phyloP scores from a whole-genome alignment of 352 stramenopile genomes.

The Phytophthora nicotianae region DNA sequence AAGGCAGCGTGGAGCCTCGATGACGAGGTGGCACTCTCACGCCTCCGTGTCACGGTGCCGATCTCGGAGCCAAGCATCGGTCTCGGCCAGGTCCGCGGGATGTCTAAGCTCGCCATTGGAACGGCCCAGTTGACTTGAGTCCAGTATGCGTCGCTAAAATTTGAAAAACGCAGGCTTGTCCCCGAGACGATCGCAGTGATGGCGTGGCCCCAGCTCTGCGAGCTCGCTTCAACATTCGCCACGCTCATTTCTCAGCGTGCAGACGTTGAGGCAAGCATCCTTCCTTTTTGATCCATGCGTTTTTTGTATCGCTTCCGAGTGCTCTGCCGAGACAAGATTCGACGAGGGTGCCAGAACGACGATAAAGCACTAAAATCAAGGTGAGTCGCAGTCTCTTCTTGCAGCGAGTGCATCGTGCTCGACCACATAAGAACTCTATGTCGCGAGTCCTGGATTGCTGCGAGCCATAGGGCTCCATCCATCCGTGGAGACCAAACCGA shows the following conservation, averaged over 20 bases:
- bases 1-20: slow-evolving; percentile 21
- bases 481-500: neutral
- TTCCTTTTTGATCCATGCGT: too few species aligned
- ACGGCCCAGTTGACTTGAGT: slow-evolving; percentile 11
- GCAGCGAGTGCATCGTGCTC: slow-evolving; percentile 4
- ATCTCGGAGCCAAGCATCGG: slow-evolving; percentile 18
- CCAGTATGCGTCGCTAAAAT: slow-evolving; percentile 19
- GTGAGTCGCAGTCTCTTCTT: slow-evolving; percentile 5
- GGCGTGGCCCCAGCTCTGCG: slow-evolving; percentile 17
- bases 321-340: too few species aligned
- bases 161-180: slow-evolving; percentile 24
- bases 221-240: slow-evolving; percentile 28
- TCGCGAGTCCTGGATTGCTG: too few species aligned
- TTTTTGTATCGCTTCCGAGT: too few species aligned
- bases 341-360: neutral
- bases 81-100: neutral
- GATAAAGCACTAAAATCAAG: neutral
- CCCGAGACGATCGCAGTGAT: slow-evolving; percentile 27
- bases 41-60: slow-evolving; percentile 17
- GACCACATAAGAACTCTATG: neutral
- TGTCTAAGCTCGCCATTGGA: slow-evolving; percentile 13
- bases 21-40: slow-evolving; percentile 24
- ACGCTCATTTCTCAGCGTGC: slow-evolving; percentile 29
- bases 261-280: slow-evolving; percentile 11
- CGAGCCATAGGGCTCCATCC: too few species aligned